A percentile compares a stretch with the other conserved stretches of the same genome.
phyloP scores from a whole-genome alignment of 1,284 basidiomycete species.

The Mrakiaceae sp. region DNA sequence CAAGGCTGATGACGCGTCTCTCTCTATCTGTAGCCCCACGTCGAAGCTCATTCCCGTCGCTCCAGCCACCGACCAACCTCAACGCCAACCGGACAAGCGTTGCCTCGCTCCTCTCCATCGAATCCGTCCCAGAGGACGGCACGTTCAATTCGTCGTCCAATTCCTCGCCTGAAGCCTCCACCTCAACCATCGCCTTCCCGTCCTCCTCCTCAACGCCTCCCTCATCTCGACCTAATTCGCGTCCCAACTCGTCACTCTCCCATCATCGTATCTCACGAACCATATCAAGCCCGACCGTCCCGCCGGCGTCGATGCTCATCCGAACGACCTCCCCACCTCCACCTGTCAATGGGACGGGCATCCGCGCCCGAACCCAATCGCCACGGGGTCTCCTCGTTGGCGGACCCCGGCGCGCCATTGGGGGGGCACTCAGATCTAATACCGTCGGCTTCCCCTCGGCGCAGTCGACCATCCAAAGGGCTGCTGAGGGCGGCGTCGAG shows the following conservation, averaged over 20 bases:
- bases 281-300: background rate
- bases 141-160: background rate
- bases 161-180: conserved; percentile 24
- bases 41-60: too few species aligned
- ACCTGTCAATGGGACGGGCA: background rate
- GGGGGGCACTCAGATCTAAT: background rate
- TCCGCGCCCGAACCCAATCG: background rate
- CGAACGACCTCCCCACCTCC: background rate
- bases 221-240: background rate
- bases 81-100: background rate
- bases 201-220: background rate
- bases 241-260: background rate
- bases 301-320: background rate
- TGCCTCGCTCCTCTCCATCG: background rate
- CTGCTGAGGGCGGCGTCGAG: background rate
- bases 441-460: background rate
- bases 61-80: too few species aligned
- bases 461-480: background rate
- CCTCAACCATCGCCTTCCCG: conserved; percentile 1
- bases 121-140: background rate
- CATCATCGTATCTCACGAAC: conserved; percentile 5
- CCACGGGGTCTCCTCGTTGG: background rate
- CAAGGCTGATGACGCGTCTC: too few species aligned
- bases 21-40: too few species aligned
- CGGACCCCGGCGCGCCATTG: background rate